Percentiles rank a stretch among this genome's conserved stretches.
Evolutionary conservation across 2,329 filamentous ascomycete genomes (phyloP).

Genomic region (Sporothrix brasiliensis): DNA sequence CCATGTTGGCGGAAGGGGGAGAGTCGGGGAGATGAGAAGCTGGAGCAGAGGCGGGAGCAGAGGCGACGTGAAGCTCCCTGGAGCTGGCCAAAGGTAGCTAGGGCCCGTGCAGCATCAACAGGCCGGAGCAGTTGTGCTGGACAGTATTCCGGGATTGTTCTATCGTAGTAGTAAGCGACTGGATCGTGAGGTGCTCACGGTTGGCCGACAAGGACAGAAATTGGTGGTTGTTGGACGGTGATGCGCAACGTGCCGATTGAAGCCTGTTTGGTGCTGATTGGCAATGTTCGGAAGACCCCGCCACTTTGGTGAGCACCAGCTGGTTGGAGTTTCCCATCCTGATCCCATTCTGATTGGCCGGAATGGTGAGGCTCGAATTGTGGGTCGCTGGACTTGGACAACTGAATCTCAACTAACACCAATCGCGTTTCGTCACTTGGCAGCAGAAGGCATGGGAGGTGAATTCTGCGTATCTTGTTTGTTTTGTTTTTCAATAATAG

Average conservation of each 20-base stretch:
- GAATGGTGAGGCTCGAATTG: slow-evolving; percentile 1
- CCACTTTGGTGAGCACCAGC: slow-evolving; percentile 15
- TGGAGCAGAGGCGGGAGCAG: slow-evolving; percentile 12
- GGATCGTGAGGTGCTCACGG: background rate
- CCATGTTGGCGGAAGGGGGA: background rate
- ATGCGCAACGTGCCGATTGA: background rate
- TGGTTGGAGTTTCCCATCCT: background rate
- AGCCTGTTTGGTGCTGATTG: slow-evolving; percentile 16
- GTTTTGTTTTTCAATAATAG: background rate
- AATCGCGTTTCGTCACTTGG: too few species aligned
- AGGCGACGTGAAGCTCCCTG: slow-evolving; percentile 5
- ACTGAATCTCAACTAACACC: slow-evolving; percentile 3
- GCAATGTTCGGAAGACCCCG: slow-evolving; percentile 19
- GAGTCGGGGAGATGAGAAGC: background rate
- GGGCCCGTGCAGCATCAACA: background rate
- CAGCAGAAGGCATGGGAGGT: too few species aligned
- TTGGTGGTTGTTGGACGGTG: background rate
- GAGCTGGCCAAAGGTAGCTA: background rate
- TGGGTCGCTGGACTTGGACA: background rate
- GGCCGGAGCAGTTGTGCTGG: background rate
- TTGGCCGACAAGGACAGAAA: background rate
- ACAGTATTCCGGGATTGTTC: background rate
- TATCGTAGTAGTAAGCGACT: background rate
- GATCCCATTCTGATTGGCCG: background rate
- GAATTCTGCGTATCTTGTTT: too few species aligned